Conservation (phyloP, 73 alveolate species). For the Paramecium sonneborni region DNA sequence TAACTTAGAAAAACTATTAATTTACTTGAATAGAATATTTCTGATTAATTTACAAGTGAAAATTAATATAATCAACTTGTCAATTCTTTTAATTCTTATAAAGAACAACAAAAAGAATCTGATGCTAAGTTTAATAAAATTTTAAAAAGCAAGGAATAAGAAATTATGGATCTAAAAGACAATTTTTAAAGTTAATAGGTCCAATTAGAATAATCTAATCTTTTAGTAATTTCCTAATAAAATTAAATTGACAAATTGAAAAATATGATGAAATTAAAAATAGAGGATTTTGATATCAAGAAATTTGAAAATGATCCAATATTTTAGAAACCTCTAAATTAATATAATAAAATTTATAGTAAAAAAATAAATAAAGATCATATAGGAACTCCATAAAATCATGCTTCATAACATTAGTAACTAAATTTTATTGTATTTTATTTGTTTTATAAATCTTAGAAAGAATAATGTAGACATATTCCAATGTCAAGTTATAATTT, state of each 20-base stretch:
- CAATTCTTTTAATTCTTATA: not conserved
- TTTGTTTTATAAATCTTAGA: not conserved
- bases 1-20: constrained; percentile 28
- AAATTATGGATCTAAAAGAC: not conserved
- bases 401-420: not conserved
- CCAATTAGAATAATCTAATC: not conserved
- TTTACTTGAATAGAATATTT: not conserved
- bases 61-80: not conserved
- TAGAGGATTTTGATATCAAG: not conserved
- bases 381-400: not conserved
- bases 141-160: not conserved
- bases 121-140: not conserved
- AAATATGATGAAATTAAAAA: not conserved
- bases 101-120: not conserved
- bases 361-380: not conserved
- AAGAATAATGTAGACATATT: not conserved
- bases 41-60: constrained; percentile 10
- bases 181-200: not conserved
- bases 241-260: not conserved
- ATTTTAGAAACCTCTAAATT: not conserved
- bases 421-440: not conserved
- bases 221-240: not conserved
- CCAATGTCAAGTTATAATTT: not conserved
- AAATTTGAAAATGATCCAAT: not conserved
- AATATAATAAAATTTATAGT: not conserved